Percentiles rank a stretch among this genome's conserved stretches.
Evolutionary conservation across 75 land plant genomes (phyloP).

Genomic region (Selaginella moellendorffii): DNA sequence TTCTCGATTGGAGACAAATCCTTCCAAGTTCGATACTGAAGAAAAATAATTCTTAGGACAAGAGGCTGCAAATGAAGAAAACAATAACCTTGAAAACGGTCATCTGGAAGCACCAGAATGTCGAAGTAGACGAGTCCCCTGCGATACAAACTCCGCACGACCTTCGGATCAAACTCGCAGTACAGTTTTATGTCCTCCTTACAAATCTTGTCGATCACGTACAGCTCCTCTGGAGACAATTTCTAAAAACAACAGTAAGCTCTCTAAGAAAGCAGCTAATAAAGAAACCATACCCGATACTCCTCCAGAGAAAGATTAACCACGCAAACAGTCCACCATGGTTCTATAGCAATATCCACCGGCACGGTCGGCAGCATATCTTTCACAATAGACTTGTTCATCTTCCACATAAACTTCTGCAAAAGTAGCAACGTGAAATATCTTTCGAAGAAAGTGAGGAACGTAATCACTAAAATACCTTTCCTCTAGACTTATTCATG

Average conservation of each 20-base stretch:
- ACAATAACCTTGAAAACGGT: slow-evolving; percentile 96
- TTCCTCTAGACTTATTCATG: slow-evolving; percentile 97
- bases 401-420: slow-evolving; percentile 99
- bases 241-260: slow-evolving; percentile 41
- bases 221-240: slow-evolving; percentile 85
- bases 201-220: slow-evolving; percentile 77
- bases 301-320: slow-evolving; percentile 94
- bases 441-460: not conserved
- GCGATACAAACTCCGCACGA: slow-evolving; percentile 55
- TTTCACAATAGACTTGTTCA: slow-evolving; percentile 93
- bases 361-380: slow-evolving; percentile 84
- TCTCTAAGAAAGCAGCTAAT: slow-evolving; percentile 5
- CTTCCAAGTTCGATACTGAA: slow-evolving; percentile 93
- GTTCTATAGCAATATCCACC: slow-evolving; percentile 79
- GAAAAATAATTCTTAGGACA: no score
- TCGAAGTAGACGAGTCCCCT: slow-evolving; percentile 90
- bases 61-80: no score
- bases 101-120: slow-evolving; percentile 96
- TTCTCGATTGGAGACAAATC: slow-evolving; percentile 93
- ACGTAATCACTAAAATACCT: slow-evolving; percentile 31
- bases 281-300: slow-evolving; percentile 49
- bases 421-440: slow-evolving; percentile 8
- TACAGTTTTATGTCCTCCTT: slow-evolving; percentile 84
- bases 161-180: slow-evolving; percentile 72
- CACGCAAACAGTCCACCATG: slow-evolving; percentile 98